These are phyloP conservation scores for Aspergillus incahuasiensis DNA, from an alignment of 495 filamentous ascomycete species.

Conservation along the genomic window DNA sequence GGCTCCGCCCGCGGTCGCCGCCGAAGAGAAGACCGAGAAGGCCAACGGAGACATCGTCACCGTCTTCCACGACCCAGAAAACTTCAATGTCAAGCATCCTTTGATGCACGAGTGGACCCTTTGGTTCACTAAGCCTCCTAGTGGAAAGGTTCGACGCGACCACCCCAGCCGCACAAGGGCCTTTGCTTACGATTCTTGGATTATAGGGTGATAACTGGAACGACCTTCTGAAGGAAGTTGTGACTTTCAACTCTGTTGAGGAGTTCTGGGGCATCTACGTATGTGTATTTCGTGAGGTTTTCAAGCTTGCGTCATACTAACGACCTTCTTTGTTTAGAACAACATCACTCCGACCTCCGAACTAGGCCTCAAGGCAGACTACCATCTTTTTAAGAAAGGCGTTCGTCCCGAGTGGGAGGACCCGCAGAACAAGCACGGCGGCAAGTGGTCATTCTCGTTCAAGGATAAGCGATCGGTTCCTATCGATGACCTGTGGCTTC, in stretches of 20 bases:
- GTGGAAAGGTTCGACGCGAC: constrained; percentile 70
- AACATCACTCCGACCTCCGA: constrained; percentile 97
- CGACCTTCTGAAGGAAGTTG: constrained; percentile 94
- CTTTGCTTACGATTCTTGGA: constrained; percentile 14
- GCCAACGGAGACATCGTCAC: constrained; percentile 62
- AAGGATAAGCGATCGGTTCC: constrained; percentile 85
- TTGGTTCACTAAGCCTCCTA: constrained; percentile 99
- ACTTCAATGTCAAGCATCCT: constrained; percentile 99
- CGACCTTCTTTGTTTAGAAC: constrained; percentile 57
- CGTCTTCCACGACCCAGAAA: constrained; percentile 93
- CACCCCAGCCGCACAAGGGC: constrained; percentile 11
- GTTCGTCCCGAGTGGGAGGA: constrained; percentile 99
- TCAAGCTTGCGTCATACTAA: neutral
- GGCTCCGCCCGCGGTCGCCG: constrained; percentile 26
- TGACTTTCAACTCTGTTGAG: constrained; percentile 96
- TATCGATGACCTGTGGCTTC: constrained; percentile 95
- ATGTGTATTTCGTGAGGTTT: constrained; percentile 35
- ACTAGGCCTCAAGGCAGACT: constrained; percentile 94
- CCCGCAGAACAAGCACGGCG: constrained; percentile 94
- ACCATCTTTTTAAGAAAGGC: constrained; percentile 98
- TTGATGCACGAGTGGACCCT: constrained; percentile 95
- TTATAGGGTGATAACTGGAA: constrained; percentile 94
- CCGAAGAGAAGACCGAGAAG: constrained; percentile 29
- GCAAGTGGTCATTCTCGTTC: constrained; percentile 97
- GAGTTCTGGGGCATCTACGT: constrained; percentile 99